Percentiles rank a stretch among this genome's conserved stretches.
Conservation (phyloP, 805 yeast genomes). For the Kuraishia borneana region DNA sequence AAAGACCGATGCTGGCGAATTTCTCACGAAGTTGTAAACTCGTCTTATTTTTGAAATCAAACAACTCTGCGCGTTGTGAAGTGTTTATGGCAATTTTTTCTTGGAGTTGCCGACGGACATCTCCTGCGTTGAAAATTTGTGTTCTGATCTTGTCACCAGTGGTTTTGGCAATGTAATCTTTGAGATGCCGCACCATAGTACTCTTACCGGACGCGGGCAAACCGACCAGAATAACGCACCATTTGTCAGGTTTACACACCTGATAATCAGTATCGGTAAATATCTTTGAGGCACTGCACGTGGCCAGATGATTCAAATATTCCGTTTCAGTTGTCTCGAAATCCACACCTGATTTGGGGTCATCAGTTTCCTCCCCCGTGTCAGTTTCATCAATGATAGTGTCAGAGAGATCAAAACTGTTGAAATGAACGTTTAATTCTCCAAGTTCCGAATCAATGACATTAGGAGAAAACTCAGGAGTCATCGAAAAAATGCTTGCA, state of each 20-base stretch:
- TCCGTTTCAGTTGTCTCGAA: neutral
- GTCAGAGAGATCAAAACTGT: constrained; percentile 3
- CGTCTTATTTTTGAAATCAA: constrained; percentile 34
- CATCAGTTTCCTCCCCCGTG: neutral
- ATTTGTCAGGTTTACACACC: constrained; percentile 11
- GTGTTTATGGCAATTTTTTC: constrained; percentile 1
- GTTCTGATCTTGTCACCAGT: constrained; percentile 11
- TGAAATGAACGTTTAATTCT: constrained; percentile 3
- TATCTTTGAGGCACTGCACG: neutral
- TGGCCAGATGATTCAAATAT: neutral
- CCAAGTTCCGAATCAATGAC: constrained; percentile 4
- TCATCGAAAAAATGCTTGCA: constrained; percentile 2
- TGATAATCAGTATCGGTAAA: neutral
- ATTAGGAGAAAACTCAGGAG: constrained; percentile 4
- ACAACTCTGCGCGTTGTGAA: constrained; percentile 22
- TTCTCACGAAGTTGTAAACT: constrained; percentile 62
- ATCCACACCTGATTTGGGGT: neutral
- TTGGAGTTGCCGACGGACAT: constrained; percentile 30
- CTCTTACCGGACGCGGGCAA: constrained; percentile 93
- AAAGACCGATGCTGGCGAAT: constrained; percentile 92
- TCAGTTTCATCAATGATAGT: constrained; percentile 1
- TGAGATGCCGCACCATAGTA: constrained; percentile 17
- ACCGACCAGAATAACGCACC: constrained; percentile 48
- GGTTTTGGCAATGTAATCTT: constrained; percentile 9
- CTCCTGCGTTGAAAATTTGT: constrained; percentile 38